Conservation (phyloP, 2,329 filamentous ascomycete species). For the Aspergillus brunneoviolaceus region DNA sequence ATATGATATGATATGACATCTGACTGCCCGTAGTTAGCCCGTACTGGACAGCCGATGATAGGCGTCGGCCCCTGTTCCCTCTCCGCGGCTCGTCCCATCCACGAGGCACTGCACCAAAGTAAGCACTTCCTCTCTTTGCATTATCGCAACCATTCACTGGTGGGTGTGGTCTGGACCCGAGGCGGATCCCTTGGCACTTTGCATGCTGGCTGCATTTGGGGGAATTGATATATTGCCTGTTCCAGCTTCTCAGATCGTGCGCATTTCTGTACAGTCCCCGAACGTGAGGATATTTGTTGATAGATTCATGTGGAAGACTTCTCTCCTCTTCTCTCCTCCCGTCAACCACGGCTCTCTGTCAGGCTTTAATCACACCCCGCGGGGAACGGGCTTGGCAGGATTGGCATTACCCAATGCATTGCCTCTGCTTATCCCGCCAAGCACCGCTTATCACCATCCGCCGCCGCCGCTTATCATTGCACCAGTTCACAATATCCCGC, state of each 20-base stretch:
- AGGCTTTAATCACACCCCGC: not conserved
- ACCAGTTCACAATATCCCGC: not conserved
- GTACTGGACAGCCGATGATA: not conserved
- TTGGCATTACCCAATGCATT: not conserved
- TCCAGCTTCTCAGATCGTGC: too few species aligned
- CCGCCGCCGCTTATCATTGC: not conserved
- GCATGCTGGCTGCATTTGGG: too few species aligned
- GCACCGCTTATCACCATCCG: not conserved
- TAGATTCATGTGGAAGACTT: not conserved
- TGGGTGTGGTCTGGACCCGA: not conserved
- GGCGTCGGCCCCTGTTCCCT: not conserved
- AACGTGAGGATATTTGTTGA: too few species aligned
- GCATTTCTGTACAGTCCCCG: too few species aligned
- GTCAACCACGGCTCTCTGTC: not conserved
- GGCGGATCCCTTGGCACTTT: not conserved
- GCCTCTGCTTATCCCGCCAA: not conserved
- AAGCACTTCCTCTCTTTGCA: not conserved
- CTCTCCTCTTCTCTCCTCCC: too few species aligned
- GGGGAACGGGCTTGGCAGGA: not conserved
- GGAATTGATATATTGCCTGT: too few species aligned
- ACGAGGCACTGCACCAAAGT: not conserved
- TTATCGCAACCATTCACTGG: not conserved
- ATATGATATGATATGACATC: not conserved
- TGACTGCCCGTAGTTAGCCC: too few species aligned
- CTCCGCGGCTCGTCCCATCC: not conserved